Evolutionary conservation across 2,329 filamentous ascomycete species (phyloP), one percentile per base, ranked within the genome.

Genomic region (Ophiostoma quercus): DNA sequence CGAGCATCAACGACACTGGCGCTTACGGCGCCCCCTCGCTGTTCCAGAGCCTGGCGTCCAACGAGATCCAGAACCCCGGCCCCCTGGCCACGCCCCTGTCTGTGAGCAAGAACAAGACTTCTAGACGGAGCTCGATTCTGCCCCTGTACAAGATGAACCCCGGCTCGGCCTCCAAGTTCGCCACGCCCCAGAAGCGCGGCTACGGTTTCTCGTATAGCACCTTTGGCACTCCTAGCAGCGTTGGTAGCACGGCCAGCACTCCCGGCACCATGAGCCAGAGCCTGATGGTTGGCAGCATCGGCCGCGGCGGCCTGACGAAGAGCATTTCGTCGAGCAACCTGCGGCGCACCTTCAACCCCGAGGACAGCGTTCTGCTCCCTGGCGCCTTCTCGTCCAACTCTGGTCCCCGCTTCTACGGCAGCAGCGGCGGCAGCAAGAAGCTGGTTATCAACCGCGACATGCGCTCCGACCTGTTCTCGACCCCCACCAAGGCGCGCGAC

Each of bases 141-240:
- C 93, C 93, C 2, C 88, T 95, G 77, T 93, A 94, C 82, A 95
- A 94, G 80, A 85, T 96, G 74, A 94, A 92, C 66, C 92, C 93
- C 0, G 87, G 88, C 66, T 92, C 92, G 43, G 89, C 91, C 9
- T 90, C 90, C 29, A 90, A 93, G 66, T 89, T 94, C 70, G 86
- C 89, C 39, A 97, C 93, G 0, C 93, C 94, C 0, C 91, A 93
- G 74, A 94, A 92, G 80, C 87, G 90, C 70, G 92, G 92, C 5
- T 97, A 92, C 77, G 94, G 94, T 2, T 96, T 97, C 78, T 93
- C 91, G 1, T 97, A 97, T 80, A 96, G 93, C 73, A 93, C 90
- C 2, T 97, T 96, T 75, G 92, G 92, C 63, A 94, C 91, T 1
- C 93, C 94, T 6, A 88, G 84, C 70, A 92, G 88, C 74, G 86